These are phyloP conservation scores for Cucurbita maxima DNA, from an alignment of 306 rosid species.

Conservation along the genomic window DNA sequence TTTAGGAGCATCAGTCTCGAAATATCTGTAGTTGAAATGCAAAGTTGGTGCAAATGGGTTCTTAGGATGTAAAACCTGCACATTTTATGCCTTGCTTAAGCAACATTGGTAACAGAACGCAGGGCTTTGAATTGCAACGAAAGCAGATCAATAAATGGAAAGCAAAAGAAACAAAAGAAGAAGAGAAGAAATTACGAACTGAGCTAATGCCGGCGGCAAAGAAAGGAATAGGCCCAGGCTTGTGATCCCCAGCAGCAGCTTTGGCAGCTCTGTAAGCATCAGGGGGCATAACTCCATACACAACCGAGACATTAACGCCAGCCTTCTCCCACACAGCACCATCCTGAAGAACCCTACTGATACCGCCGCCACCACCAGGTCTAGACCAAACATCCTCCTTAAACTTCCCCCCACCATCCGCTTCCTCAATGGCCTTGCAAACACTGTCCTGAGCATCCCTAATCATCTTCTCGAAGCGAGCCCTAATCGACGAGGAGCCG, in stretches of 20 bases:
- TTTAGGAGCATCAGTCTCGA: conserved; percentile 83
- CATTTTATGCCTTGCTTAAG: not conserved
- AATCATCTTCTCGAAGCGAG: conserved; percentile 92
- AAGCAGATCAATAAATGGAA: too few relatives aligned
- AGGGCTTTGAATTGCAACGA: too few relatives aligned
- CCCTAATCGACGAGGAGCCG: conserved; percentile 38
- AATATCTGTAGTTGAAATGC: conserved; percentile 92
- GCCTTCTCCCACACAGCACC: conserved; percentile 97
- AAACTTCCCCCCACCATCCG: conserved; percentile 63
- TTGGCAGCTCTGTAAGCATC: conserved; percentile 96
- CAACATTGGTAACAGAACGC: not conserved
- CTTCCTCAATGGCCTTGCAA: conserved; percentile 59
- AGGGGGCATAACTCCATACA: conserved; percentile 93
- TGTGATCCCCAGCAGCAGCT: conserved; percentile 35
- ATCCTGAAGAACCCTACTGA: conserved; percentile 87
- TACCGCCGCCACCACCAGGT: conserved; percentile 96
- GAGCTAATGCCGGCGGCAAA: conserved; percentile 97
- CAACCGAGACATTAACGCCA: conserved; percentile 93
- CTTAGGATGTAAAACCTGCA: conserved; percentile 88
- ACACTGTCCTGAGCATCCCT: conserved; percentile 82
- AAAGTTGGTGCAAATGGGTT: conserved; percentile 93
- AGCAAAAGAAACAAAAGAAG: not conserved
- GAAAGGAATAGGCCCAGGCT: conserved; percentile 83
- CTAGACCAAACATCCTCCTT: conserved; percentile 98
- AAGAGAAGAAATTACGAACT: conserved; percentile 23